Evolutionary conservation across 768 basidiomycete genomes (phyloP).

Genomic region (Boletus coccyginus): DNA sequence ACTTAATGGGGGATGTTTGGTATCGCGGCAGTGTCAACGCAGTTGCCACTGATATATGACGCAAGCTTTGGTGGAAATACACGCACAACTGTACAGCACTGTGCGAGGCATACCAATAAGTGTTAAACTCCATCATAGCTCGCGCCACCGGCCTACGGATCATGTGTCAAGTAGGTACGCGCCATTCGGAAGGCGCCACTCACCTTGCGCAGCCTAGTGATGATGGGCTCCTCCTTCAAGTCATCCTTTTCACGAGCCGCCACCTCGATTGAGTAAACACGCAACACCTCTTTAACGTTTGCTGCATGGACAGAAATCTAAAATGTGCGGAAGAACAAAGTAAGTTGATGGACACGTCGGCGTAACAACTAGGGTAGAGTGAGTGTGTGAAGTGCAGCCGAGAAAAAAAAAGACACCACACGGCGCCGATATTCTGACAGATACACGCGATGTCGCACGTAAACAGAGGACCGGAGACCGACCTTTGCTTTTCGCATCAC

Average conservation of each 20-base stretch:
- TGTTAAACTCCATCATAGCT: conserved; percentile 81
- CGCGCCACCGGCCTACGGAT: conserved; percentile 73
- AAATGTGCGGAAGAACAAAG: conserved; percentile 16
- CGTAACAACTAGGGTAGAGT: conserved; percentile 23
- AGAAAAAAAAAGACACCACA: conserved; percentile 8
- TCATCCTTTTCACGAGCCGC: conserved; percentile 81
- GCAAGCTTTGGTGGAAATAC: conserved; percentile 10
- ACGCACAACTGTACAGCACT: conserved; percentile 12
- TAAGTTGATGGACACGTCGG: conserved; percentile 27
- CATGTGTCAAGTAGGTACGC: conserved; percentile 10
- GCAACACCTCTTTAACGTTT: conserved; percentile 80
- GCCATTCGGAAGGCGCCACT: conserved; percentile 23
- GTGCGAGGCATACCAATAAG: conserved; percentile 12
- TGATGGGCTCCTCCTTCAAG: conserved; percentile 83
- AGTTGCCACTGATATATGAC: conserved; percentile 24
- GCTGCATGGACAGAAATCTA: conserved; percentile 91
- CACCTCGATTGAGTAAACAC: conserved; percentile 84
- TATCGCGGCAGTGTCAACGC: conserved; percentile 20
- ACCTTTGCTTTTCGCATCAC: conserved; percentile 94
- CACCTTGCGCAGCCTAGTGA: conserved; percentile 79
- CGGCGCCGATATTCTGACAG: conserved; percentile 10
- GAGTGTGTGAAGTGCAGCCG: conserved; percentile 22
- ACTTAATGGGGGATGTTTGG: neutral
- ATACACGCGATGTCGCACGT: conserved; percentile 17
- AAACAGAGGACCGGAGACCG: conserved; percentile 23